Base-by-base conservation (phyloP, 2,329 filamentous ascomycete genomes). In the Dactylellina parvicollis region DNA sequence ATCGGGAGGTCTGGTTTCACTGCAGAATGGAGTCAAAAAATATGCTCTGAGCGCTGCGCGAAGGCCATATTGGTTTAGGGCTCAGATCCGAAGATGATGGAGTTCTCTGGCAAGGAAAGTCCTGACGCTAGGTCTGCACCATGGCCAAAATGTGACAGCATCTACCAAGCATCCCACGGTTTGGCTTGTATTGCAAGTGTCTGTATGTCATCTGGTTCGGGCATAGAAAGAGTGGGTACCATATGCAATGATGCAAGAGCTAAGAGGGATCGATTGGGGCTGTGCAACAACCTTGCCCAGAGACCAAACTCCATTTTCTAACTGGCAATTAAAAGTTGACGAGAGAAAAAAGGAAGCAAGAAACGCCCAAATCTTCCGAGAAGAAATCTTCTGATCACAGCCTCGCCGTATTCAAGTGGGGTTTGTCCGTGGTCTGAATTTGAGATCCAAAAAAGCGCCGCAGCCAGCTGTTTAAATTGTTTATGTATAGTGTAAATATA, bases 231-330 rank as follows among this genome's bases (percentile, higher is more conserved):
- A 66, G 69, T 73, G 69, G 69, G 60, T 60, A 72, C 59, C 67
- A 60, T 54, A 66, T 73, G 69, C 69, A 73, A 66, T 73, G 60
- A 60, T 73, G 69, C 69, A 73, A 73, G 64, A 60, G 49, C 69
- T 70, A 57, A 64, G 57, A 61, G 42, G 56, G 57, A 52, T 60
- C 44, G 69, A 73, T 65, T 66, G 69, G 69, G 69, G 69, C 69
- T 73, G 69, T 73, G 69, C 69, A 73, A 73, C 69, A 73, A 73
- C 69, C 69, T 66, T 62, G 69, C 42, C 61, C 44, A 54, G 52
- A 34, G 26, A 62, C 49, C 36, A 55, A 38, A 42, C 26, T 44
- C 24, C 32, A 56, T 60, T 44, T 72, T 42, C 59, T 50, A 57
- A 40, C 57, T 52, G 57, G n/a, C 32, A 60, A 32, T 54, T 54